Evolutionary conservation across 106 monocot genomes (phyloP), one percentile per base, ranked within the genome.

Genomic region (Allium sativum): DNA sequence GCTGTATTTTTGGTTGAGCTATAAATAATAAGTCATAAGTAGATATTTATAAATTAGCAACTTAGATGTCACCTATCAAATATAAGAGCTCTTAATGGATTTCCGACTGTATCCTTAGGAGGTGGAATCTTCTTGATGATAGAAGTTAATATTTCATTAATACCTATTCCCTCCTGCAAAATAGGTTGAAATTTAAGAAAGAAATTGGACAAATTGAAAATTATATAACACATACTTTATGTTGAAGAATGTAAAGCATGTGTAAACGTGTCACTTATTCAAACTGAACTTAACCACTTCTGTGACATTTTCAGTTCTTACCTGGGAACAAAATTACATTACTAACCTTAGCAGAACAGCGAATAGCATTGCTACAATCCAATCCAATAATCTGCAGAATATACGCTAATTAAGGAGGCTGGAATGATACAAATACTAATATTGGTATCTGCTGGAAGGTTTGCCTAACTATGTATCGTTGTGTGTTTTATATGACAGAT

Each of bases 261-360:
- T 43, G 40, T 46, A 47, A 47, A 51, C 22, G 5, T 45, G 19
- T 41, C 17, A 43, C 17, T 12, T 12, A 31, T 58, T 40, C 8
- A 18, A 44, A 11, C 1, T 10, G 10, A 65, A 1, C n/a, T 21
- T 44, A 22, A 59, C 40, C 11, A 48, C 59, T 52, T 58, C 13
- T 41, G 11, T 9, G 8, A 52, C 18, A 65, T 61, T 44, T 48
- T 9, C 12, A 21, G 41, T 65, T 16, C 0, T 52, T 9, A 50
- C 8, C 44, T 48, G 62, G 40, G 67, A 10, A 53, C 17, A 45
- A 41, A 68, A 44, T 4, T 7, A 48, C 10, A 41, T 52, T 68
- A 82, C 64, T 62, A 64, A 95, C 94, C 94, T 96, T 96, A 46
- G 90, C 96, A 69, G 96, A 96, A 70, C 96, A 96, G 48, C 61